phyloP scores from a whole-genome alignment of 768 basidiomycete genomes.

The Panus rudis region DNA sequence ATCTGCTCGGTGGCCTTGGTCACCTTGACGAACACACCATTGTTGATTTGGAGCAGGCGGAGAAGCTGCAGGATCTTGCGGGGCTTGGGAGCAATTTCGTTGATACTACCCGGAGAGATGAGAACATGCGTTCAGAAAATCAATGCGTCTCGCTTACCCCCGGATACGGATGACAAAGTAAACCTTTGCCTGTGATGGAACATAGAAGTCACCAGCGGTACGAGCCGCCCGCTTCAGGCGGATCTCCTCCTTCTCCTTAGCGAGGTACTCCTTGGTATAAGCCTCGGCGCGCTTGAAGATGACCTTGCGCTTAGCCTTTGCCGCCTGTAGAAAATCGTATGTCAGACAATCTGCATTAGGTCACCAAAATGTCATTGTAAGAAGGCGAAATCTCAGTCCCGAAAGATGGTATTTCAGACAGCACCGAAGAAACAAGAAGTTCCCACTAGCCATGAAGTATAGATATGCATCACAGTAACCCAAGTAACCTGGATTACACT shows the following conservation, averaged over 20 bases:
- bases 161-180: conserved; percentile 97
- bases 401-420: conserved; percentile 94
- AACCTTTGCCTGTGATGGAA: conserved; percentile 93
- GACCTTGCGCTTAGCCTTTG: conserved; percentile 89
- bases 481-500: conserved; percentile 9
- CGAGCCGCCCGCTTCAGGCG: conserved; percentile 91
- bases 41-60: conserved; percentile 99
- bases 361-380: conserved; percentile 11
- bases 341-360: conserved; percentile 2
- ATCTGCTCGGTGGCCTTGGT: conserved; percentile 96
- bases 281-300: conserved; percentile 99
- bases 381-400: conserved; percentile 58
- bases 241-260: conserved; percentile 93
- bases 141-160: conserved; percentile 44
- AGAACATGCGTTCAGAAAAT: not conserved
- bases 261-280: conserved; percentile 94
- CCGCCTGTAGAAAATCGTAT: conserved; percentile 43
- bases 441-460: conserved; percentile 67
- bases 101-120: conserved; percentile 65
- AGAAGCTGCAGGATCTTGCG: conserved; percentile 98
- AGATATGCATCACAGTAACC: conserved; percentile 73
- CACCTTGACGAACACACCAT: conserved; percentile 96
- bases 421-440: conserved; percentile 42
- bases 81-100: conserved; percentile 98
- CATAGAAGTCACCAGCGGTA: conserved; percentile 92